Conservation (phyloP, 129 eudicot species). For the Artemisia annua region DNA sequence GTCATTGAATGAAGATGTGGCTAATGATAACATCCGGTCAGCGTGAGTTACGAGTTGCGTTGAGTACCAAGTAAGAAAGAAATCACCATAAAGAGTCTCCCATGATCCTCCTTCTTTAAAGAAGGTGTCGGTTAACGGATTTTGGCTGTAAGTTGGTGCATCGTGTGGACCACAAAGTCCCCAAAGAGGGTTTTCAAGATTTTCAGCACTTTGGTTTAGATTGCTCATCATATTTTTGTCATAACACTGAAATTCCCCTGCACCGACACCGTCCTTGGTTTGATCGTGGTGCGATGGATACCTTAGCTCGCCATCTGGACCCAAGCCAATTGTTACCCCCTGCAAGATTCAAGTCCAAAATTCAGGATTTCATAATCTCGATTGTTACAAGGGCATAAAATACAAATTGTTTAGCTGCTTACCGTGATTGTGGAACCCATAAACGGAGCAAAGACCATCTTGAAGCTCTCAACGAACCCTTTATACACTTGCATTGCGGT, state of each 20-base stretch:
- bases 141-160: constrained; percentile 55
- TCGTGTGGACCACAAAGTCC: constrained; percentile 93
- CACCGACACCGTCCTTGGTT: constrained; percentile 32
- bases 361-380: background rate
- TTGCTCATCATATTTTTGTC: constrained; percentile 63
- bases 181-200: constrained; percentile 69
- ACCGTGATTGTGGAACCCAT: constrained; percentile 87
- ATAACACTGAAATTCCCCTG: constrained; percentile 90
- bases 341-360: constrained; percentile 26
- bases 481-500: constrained; percentile 69
- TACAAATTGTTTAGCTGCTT: constrained; percentile 28
- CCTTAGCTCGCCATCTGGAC: constrained; percentile 91
- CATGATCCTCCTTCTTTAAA: constrained; percentile 75
- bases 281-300: constrained; percentile 59
- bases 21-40: constrained; percentile 68
- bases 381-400: background rate
- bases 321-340: constrained; percentile 81
- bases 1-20: constrained; percentile 51
- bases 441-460: constrained; percentile 45
- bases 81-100: constrained; percentile 81
- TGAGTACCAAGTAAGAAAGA: constrained; percentile 93
- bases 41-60: constrained; percentile 57
- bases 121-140: constrained; percentile 55
- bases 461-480: constrained; percentile 67
- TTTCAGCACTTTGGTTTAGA: constrained; percentile 60